Evolutionary conservation across 164 flowering plant genomes (phyloP).

Genomic region (Sextonia rubra): DNA sequence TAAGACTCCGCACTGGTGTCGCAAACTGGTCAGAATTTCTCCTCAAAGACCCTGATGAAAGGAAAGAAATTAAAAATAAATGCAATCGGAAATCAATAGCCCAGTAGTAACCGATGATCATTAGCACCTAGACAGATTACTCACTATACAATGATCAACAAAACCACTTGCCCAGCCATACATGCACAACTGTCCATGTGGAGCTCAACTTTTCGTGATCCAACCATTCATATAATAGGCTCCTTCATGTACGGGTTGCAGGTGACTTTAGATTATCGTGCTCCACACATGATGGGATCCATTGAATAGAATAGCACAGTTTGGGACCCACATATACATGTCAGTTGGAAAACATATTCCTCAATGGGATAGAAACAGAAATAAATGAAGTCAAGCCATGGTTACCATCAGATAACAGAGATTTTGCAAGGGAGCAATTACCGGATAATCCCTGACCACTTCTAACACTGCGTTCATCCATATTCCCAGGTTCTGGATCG

Average conservation of each 20-base stretch:
- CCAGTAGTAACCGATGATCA: background rate
- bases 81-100: background rate
- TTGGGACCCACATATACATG: too few relatives aligned
- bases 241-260: too few relatives aligned
- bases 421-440: background rate
- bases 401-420: background rate
- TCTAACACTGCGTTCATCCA: constrained; percentile 19
- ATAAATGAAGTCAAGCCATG: background rate
- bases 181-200: too few relatives aligned
- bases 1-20: constrained; percentile 28
- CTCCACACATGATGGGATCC: too few relatives aligned
- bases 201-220: too few relatives aligned
- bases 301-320: background rate
- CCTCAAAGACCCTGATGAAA: constrained; percentile 6
- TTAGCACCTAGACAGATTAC: background rate
- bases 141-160: background rate
- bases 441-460: constrained; percentile 22
- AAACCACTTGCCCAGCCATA: background rate
- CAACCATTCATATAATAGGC: too few relatives aligned
- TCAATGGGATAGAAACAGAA: background rate
- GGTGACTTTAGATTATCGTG: too few relatives aligned
- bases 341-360: background rate
- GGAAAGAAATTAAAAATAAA: background rate
- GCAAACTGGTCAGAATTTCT: constrained; percentile 17
- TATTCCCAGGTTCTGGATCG: constrained; percentile 54